Percentiles rank a stretch among this genome's conserved stretches.
Evolutionary conservation across 352 stramenopile genomes (phyloP).

Genomic region (Phytophthora pini): DNA sequence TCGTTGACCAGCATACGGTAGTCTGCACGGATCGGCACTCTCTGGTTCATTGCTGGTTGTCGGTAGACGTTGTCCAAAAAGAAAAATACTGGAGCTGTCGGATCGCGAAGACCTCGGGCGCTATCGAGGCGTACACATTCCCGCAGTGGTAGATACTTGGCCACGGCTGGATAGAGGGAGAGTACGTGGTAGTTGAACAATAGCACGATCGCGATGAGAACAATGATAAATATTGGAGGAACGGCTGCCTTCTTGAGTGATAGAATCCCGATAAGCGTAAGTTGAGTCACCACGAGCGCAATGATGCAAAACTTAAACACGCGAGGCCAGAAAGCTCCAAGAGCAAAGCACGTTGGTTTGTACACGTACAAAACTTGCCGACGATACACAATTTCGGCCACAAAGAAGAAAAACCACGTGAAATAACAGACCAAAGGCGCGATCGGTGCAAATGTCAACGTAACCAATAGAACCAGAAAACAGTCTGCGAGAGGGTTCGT

Average conservation of each 20-base stretch:
- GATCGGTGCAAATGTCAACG: slow-evolving; percentile 81
- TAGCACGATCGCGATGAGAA: slow-evolving; percentile 52
- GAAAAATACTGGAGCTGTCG: slow-evolving; percentile 40
- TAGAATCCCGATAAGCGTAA: slow-evolving; percentile 80
- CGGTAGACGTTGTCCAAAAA: slow-evolving; percentile 79
- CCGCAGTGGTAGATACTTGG: slow-evolving; percentile 65
- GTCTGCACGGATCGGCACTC: slow-evolving; percentile 53
- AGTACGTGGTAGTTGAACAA: slow-evolving; percentile 73
- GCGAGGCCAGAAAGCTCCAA: slow-evolving; percentile 78
- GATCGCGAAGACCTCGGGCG: slow-evolving; percentile 39
- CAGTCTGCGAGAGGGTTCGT: slow-evolving; percentile 63
- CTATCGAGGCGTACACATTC: slow-evolving; percentile 67
- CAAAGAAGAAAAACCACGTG: slow-evolving; percentile 71
- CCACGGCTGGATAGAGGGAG: slow-evolving; percentile 58
- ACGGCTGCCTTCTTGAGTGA: slow-evolving; percentile 74
- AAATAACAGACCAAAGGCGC: slow-evolving; percentile 84
- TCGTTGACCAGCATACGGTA: slow-evolving; percentile 64
- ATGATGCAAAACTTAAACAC: slow-evolving; percentile 82
- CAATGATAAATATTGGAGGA: slow-evolving; percentile 37
- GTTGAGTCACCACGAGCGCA: slow-evolving; percentile 73
- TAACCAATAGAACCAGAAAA: slow-evolving; percentile 77
- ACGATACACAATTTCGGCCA: slow-evolving; percentile 74
- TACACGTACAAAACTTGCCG: slow-evolving; percentile 81
- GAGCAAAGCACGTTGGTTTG: slow-evolving; percentile 54
- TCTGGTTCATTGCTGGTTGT: slow-evolving; percentile 73